phyloP scores from a whole-genome alignment of 2,329 filamentous ascomycete genomes.

The Stemphylium lycopersici region DNA sequence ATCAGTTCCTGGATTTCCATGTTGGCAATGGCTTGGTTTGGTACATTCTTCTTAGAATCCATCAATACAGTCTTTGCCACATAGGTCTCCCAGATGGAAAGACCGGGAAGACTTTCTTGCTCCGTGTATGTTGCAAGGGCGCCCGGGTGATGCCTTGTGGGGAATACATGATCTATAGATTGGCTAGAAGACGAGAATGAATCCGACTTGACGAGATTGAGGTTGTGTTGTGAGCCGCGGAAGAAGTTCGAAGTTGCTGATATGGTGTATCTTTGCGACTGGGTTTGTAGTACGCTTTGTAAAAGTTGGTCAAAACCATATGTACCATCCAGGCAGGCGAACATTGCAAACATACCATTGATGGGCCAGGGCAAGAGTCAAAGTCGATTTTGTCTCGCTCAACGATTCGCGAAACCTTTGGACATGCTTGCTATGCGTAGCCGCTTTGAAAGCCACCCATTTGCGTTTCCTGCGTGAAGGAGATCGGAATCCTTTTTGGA shows the following conservation, averaged over 20 bases:
- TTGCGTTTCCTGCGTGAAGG: conserved; percentile 8
- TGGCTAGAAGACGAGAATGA: not conserved
- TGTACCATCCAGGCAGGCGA: not conserved
- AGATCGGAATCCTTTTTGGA: conserved; percentile 12
- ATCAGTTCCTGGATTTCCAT: not conserved
- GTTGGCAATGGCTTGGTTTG: not conserved
- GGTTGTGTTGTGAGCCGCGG: not conserved
- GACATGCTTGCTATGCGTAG: conserved; percentile 12
- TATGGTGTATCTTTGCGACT: not conserved
- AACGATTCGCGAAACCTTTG: conserved; percentile 17
- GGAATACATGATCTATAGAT: not conserved
- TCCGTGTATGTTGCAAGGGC: not conserved
- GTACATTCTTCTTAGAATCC: not conserved
- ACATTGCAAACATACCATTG: conserved; percentile 4
- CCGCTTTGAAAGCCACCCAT: conserved; percentile 17
- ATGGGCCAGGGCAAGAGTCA: conserved; percentile 21
- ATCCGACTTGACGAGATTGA: not conserved
- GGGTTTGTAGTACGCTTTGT: not conserved
- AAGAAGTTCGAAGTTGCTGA: no score
- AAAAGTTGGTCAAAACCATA: not conserved
- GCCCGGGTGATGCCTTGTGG: not conserved
- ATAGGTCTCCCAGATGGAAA: not conserved
- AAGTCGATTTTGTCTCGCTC: conserved; percentile 15
- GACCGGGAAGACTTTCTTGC: not conserved
- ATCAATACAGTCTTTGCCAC: not conserved